Conservation (phyloP, 177 flowering plant species). For the Vitis hybrid region DNA sequence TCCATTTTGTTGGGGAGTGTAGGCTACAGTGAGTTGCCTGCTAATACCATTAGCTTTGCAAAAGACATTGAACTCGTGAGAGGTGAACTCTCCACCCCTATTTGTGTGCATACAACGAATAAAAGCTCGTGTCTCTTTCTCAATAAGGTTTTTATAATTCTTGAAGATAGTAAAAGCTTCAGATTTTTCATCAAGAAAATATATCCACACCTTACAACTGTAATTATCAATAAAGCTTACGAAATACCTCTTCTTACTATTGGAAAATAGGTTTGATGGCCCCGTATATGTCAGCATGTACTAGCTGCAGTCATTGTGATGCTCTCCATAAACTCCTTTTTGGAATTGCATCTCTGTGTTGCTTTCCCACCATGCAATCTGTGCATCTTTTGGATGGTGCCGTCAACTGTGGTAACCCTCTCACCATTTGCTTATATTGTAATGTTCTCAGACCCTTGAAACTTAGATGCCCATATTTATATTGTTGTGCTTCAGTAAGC, state of each 20-base stretch:
- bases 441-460: too few relatives aligned
- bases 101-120: background rate
- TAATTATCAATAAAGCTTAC: conserved; percentile 8
- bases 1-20: conserved; percentile 1
- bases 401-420: too few relatives aligned
- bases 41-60: background rate
- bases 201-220: background rate
- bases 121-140: background rate
- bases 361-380: too few relatives aligned
- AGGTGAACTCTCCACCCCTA: conserved; percentile 3
- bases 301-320: background rate
- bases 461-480: too few relatives aligned
- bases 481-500: too few relatives aligned
- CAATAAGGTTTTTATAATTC: background rate
- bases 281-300: background rate
- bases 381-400: too few relatives aligned
- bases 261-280: background rate
- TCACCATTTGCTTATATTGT: too few relatives aligned
- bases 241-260: background rate
- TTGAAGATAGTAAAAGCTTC: background rate
- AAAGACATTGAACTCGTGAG: background rate
- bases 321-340: background rate
- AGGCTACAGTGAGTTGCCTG: background rate
- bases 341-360: background rate
- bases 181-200: background rate